Percentiles rank a stretch among this genome's conserved stretches.
phyloP scores from a whole-genome alignment of 2,329 filamentous ascomycete genomes.

The Talaromyces sp. region DNA sequence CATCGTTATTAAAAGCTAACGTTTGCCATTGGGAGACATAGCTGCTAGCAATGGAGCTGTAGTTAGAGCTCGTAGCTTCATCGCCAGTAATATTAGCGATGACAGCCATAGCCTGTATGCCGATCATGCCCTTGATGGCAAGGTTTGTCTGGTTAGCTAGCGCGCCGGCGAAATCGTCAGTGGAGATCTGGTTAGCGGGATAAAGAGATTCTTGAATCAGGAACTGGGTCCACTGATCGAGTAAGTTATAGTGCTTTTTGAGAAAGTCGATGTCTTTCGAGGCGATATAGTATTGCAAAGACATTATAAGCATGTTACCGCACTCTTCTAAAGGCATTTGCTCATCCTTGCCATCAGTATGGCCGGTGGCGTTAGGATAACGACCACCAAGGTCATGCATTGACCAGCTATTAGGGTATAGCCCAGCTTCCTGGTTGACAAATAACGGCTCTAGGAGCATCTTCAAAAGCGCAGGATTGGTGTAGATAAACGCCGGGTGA shows the following conservation, averaged over 20 bases:
- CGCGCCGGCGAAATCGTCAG: slow-evolving; percentile 53
- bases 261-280: slow-evolving; percentile 29
- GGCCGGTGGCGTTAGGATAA: slow-evolving; percentile 51
- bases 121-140: slow-evolving; percentile 56
- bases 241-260: slow-evolving; percentile 44
- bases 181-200: slow-evolving; percentile 53
- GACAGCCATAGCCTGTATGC: slow-evolving; percentile 52
- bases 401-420: slow-evolving; percentile 57
- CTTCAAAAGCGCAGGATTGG: slow-evolving; percentile 52
- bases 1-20: slow-evolving; percentile 39
- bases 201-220: slow-evolving; percentile 50
- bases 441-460: slow-evolving; percentile 59
- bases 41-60: slow-evolving; percentile 42
- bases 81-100: slow-evolving; percentile 46
- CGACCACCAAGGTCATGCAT: slow-evolving; percentile 49
- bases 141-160: slow-evolving; percentile 55
- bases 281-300: slow-evolving; percentile 42
- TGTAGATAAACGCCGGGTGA: slow-evolving; percentile 51
- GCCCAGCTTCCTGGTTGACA: slow-evolving; percentile 60
- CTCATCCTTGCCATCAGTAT: slow-evolving; percentile 48
- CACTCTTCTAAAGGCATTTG: slow-evolving; percentile 56
- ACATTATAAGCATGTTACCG: slow-evolving; percentile 55
- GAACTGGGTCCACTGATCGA: slow-evolving; percentile 53
- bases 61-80: slow-evolving; percentile 35
- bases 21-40: slow-evolving; percentile 47